These are phyloP conservation scores for Salix suchowensis DNA, from an alignment of 345 rosid genomes.

Conservation along the genomic window DNA sequence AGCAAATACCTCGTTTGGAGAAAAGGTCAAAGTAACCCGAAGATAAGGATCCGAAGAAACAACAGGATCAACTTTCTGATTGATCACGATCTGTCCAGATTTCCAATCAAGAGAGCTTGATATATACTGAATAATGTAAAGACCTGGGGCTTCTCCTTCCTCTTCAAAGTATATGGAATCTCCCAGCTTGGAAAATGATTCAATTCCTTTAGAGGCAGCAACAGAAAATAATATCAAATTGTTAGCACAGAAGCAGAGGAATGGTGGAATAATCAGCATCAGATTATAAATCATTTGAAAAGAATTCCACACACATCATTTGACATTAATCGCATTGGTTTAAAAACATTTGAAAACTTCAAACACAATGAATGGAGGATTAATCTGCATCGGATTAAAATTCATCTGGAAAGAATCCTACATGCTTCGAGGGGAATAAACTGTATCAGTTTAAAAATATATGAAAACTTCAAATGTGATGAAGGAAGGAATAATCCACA, in stretches of 20 bases:
- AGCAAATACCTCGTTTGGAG: conserved; percentile 41
- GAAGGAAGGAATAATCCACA: background rate
- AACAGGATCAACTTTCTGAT: conserved; percentile 63
- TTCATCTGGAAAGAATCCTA: no score
- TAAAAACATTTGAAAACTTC: no score
- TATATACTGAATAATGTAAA: conserved; percentile 73
- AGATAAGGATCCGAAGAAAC: conserved; percentile 64
- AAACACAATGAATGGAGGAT: no score
- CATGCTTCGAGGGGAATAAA: no score
- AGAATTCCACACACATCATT: no score
- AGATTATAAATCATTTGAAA: no score
- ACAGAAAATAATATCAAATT: background rate
- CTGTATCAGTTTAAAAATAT: no score
- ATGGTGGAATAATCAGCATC: background rate
- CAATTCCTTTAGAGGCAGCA: conserved; percentile 46
- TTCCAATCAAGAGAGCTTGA: conserved; percentile 76
- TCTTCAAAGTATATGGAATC: conserved; percentile 90
- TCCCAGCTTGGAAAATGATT: conserved; percentile 90
- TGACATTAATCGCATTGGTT: no score
- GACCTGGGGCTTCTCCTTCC: conserved; percentile 55
- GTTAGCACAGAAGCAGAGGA: background rate
- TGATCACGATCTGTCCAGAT: conserved; percentile 42
- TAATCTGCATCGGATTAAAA: no score
- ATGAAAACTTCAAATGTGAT: no score
- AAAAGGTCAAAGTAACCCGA: conserved; percentile 44